A percentile compares a stretch with the other conserved stretches of the same genome.
phyloP scores from a whole-genome alignment of 83 land plant genomes.

The Picea abies region DNA sequence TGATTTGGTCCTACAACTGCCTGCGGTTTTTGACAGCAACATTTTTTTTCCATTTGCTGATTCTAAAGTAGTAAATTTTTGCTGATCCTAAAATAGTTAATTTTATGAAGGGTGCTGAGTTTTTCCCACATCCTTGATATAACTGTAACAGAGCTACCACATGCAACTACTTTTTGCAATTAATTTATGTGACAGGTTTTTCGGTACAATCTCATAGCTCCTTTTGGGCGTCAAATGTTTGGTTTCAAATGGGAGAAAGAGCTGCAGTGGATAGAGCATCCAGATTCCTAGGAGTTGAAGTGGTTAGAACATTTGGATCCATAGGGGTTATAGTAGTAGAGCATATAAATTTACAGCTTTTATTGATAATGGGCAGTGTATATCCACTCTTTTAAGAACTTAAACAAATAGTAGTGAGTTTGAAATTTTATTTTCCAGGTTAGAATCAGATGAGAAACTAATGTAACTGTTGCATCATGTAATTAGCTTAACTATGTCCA shows the following conservation, averaged over 20 bases:
- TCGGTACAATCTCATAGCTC: constrained; percentile 76
- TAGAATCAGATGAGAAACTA: background rate
- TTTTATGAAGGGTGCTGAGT: background rate
- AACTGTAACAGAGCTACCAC: background rate
- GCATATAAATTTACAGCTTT: background rate
- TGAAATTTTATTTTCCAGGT: background rate
- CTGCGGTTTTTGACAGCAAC: background rate
- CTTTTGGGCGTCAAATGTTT: constrained; percentile 85
- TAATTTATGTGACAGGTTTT: constrained; percentile 58
- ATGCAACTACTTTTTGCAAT: background rate
- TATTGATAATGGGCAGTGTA: background rate
- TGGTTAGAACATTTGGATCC: background rate
- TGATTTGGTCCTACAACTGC: constrained; percentile 3
- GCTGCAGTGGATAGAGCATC: constrained; percentile 35
- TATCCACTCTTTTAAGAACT: background rate
- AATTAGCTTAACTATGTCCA: background rate
- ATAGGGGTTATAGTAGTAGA: background rate
- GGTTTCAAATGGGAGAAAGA: constrained; percentile 83
- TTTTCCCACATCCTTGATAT: background rate
- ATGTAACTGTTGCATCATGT: background rate
- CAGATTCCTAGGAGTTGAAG: constrained; percentile 8
- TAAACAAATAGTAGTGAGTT: background rate
- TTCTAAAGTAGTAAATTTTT: too few relatives aligned
- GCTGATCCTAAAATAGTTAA: background rate
- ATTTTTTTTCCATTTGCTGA: too few relatives aligned